Evolutionary conservation across 805 yeast species (phyloP), one percentile per base, ranked within the genome.

Genomic region (Saturnispora hagleri): DNA sequence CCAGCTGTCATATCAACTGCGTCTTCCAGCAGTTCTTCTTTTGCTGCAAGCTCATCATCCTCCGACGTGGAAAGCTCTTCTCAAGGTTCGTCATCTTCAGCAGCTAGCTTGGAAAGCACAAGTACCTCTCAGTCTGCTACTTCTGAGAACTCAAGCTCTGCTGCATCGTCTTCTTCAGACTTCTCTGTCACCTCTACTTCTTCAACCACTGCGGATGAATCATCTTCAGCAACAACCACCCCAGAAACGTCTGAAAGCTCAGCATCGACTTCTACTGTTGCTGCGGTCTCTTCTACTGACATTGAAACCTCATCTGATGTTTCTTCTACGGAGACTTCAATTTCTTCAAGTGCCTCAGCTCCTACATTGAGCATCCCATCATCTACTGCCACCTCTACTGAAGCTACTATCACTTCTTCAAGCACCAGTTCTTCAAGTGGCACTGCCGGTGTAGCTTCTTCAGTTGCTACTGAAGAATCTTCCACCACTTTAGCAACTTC

Each of bases 401-500:
- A 17, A 43, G 36, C 20, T 17, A 15, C 55, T 7, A 3, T 34
- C 27, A 34, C 46, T n/a, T 22, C 27, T 54, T 55, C 48, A 46
- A n/a, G 49, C 9, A 33, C 28, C 20, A n/a, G 40, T 10, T 20
- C 55, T 26, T 20, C 52, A 12, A n/a, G 56, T 43, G 24, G 59
- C 13, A 44, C 60, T 17, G 10, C 44, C n/a, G 46, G 62, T 53
- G 22, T 58, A 8, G 18, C 46, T 17, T 20, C 48, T 2, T 8
- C 49, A 51, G 35, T 54, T 54, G 12, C 54, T 35, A n/a, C 40
- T n/a, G 20, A 17, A n/a, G 17, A 35, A 12, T 4, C 48, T 6
- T 43, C 63, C 24, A 22, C 62, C 22, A 38, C 58, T 10, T 24
- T 56, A 15, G 26, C 52, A 3, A 33, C 52, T 18, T 28, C 53